A percentile compares a stretch with the other conserved stretches of the same genome.
phyloP scores from a whole-genome alignment of 1,284 basidiomycete genomes.

The Rhodotorula sp. region DNA sequence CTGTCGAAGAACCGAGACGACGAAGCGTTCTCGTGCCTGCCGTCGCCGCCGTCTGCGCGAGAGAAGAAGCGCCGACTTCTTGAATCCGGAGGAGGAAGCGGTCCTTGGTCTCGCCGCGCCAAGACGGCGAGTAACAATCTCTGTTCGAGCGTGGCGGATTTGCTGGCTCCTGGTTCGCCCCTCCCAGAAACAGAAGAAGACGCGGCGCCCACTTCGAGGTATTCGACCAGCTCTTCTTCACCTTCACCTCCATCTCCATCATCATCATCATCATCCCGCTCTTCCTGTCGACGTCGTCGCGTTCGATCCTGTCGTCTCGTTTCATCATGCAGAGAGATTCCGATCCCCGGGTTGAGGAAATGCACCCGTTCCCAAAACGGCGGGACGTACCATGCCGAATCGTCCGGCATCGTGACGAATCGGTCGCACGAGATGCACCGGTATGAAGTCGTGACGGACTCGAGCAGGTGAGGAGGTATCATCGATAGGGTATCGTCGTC shows the following conservation, averaged over 20 bases:
- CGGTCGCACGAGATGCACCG: constrained; percentile 14
- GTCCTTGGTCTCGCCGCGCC: constrained; percentile 3
- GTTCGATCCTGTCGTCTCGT: too few species aligned
- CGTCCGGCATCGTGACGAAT: background rate
- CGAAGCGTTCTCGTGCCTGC: too few species aligned
- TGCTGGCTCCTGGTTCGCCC: background rate
- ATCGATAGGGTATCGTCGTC: background rate
- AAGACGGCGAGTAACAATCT: constrained; percentile 21
- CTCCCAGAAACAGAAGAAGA: too few species aligned
- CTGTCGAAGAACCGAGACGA: too few species aligned
- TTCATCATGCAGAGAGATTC: background rate
- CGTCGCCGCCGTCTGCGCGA: too few species aligned
- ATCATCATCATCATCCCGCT: too few species aligned
- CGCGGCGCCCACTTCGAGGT: too few species aligned
- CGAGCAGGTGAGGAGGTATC: constrained; percentile 6
- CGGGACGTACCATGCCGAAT: background rate
- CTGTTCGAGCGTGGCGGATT: constrained; percentile 21
- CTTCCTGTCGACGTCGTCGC: too few species aligned
- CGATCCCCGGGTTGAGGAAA: constrained; percentile 27
- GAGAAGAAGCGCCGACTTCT: background rate
- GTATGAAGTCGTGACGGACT: constrained; percentile 6
- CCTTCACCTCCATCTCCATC: too few species aligned
- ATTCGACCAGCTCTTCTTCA: too few species aligned
- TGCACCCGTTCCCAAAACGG: constrained; percentile 23
- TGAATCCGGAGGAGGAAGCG: background rate